A percentile compares a stretch with the other conserved stretches of the same genome.
Conservation (phyloP, 306 rosid genomes). For the Mimosa bimucronata region DNA sequence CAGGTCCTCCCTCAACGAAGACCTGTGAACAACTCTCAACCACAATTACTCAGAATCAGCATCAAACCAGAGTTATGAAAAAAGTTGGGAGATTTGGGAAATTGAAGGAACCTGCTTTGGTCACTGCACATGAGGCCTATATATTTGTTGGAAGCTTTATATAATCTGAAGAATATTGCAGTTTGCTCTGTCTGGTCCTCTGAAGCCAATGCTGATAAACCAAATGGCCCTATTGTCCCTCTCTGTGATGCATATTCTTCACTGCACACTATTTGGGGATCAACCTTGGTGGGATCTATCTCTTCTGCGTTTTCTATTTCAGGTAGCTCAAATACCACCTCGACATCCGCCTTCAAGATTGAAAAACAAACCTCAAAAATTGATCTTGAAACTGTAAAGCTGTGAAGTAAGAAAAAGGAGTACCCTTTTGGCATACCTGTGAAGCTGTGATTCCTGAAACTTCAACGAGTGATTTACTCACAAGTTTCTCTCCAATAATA, state of each 20-base stretch:
- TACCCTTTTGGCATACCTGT: conserved; percentile 49
- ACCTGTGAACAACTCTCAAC: conserved; percentile 44
- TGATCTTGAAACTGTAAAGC: neutral
- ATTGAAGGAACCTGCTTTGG: conserved; percentile 57
- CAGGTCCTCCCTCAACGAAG: conserved; percentile 56
- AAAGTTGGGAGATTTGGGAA: neutral
- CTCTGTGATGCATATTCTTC: conserved; percentile 41
- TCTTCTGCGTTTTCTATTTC: conserved; percentile 48
- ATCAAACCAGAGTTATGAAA: neutral
- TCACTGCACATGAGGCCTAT: conserved; percentile 76
- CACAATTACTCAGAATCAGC: neutral
- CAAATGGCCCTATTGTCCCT: conserved; percentile 65
- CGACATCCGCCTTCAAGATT: conserved; percentile 56
- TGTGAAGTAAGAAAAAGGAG: neutral
- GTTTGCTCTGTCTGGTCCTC: conserved; percentile 58
- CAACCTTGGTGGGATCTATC: conserved; percentile 44
- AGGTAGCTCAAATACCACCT: conserved; percentile 52
- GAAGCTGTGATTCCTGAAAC: conserved; percentile 61
- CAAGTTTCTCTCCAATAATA: conserved; percentile 37
- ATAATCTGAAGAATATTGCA: conserved; percentile 54
- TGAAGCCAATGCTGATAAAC: conserved; percentile 65
- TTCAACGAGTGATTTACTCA: conserved; percentile 48
- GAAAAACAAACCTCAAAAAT: neutral
- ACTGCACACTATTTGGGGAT: conserved; percentile 57
- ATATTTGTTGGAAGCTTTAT: conserved; percentile 45